phyloP scores from a whole-genome alignment of 768 basidiomycete genomes.

The Antrodiella citrinella region DNA sequence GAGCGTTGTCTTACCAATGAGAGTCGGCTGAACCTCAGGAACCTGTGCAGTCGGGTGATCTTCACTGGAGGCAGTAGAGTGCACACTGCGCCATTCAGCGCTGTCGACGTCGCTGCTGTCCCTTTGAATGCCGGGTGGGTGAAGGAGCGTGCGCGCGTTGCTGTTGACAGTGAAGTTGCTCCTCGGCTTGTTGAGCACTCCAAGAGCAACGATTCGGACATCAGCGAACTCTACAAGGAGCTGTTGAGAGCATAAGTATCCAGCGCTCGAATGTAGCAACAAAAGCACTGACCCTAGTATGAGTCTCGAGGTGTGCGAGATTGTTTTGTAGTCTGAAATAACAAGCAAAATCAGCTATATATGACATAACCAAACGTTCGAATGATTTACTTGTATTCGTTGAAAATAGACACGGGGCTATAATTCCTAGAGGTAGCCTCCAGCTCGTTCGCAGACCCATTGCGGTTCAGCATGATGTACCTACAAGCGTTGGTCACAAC shows the following conservation, averaged over 20 bases:
- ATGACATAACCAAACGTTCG: slow-evolving; percentile 17
- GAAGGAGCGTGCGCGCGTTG: slow-evolving; percentile 61
- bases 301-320: slow-evolving; percentile 57
- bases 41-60: background rate
- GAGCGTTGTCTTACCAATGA: slow-evolving; percentile 2
- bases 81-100: background rate
- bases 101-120: slow-evolving; percentile 4
- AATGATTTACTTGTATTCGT: slow-evolving; percentile 58
- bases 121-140: slow-evolving; percentile 56
- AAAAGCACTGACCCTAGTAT: slow-evolving; percentile 51
- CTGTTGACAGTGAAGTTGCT: slow-evolving; percentile 50
- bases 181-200: slow-evolving; percentile 51
- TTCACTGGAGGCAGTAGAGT: background rate
- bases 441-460: slow-evolving; percentile 65
- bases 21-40: background rate
- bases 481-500: slow-evolving; percentile 25
- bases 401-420: slow-evolving; percentile 58
- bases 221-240: slow-evolving; percentile 64
- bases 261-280: background rate
- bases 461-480: slow-evolving; percentile 70
- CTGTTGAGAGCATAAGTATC: slow-evolving; percentile 26
- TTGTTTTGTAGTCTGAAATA: slow-evolving; percentile 54
- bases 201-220: slow-evolving; percentile 65
- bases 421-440: slow-evolving; percentile 61
- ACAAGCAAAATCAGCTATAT: background rate